Conservation (phyloP, 1,284 basidiomycete species). For the Melampsora americana region DNA sequence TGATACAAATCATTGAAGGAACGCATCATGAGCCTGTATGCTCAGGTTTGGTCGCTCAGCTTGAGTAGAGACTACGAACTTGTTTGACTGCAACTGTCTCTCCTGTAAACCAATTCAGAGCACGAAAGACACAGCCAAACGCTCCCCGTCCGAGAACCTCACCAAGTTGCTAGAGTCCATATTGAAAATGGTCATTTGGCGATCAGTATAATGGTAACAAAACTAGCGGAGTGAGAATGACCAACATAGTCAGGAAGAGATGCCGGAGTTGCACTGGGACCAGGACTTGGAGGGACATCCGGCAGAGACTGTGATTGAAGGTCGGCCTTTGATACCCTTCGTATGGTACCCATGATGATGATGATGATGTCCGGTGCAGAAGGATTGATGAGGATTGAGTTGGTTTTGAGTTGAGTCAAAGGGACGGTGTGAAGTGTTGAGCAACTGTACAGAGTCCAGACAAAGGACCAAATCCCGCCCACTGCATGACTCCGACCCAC, state of each 20-base stretch:
- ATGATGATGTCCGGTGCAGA: background rate
- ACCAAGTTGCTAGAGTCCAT: conserved; percentile 47
- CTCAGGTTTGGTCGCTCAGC: no score
- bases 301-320: background rate
- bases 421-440: background rate
- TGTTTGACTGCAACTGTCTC: conserved; percentile 95
- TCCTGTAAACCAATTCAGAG: conserved; percentile 91
- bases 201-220: background rate
- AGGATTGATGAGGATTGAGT: background rate
- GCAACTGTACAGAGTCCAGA: no score
- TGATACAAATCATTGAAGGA: background rate
- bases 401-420: background rate
- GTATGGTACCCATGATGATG: conserved; percentile 12
- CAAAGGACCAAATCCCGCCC: no score
- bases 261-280: conserved; percentile 26
- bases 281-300: conserved; percentile 13
- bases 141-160: conserved; percentile 53
- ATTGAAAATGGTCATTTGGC: background rate
- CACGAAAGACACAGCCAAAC: conserved; percentile 58
- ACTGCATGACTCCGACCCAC: no score
- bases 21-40: background rate
- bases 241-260: conserved; percentile 44
- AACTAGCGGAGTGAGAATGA: background rate
- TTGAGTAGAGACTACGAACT: conserved; percentile 59
- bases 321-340: conserved; percentile 3